Conservation (phyloP, 129 eudicot species). For the Oenanthe sinensis region DNA sequence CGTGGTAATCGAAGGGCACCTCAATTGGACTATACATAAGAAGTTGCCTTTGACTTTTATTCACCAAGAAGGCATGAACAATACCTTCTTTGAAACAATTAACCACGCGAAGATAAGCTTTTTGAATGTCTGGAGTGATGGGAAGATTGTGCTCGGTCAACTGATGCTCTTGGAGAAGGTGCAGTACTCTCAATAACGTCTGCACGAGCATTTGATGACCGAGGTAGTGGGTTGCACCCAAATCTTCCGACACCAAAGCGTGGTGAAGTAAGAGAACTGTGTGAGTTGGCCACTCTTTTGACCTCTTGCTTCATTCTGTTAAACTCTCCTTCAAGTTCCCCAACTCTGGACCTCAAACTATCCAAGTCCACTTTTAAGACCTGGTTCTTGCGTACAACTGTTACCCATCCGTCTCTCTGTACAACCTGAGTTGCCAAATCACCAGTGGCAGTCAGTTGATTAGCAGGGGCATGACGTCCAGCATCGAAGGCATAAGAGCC, state of each 20-base stretch:
- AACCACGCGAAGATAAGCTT: conserved; percentile 26
- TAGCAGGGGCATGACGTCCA: conserved; percentile 44
- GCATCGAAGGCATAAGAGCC: conserved; percentile 36
- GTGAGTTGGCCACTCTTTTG: conserved; percentile 50
- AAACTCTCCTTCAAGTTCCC: conserved; percentile 80
- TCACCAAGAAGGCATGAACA: background rate
- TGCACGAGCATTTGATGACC: conserved; percentile 46
- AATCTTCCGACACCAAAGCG: conserved; percentile 45
- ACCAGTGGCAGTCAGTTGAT: conserved; percentile 24
- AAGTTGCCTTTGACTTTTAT: background rate
- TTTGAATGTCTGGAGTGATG: conserved; percentile 39
- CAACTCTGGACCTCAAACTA: conserved; percentile 58
- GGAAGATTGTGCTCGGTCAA: conserved; percentile 44
- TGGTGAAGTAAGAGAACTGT: conserved; percentile 48
- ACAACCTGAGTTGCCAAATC: conserved; percentile 40
- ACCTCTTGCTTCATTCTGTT: conserved; percentile 54
- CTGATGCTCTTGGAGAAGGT: conserved; percentile 61
- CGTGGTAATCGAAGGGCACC: background rate
- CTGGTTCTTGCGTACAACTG: conserved; percentile 68
- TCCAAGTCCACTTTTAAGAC: conserved; percentile 68
- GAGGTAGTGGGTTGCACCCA: conserved; percentile 56
- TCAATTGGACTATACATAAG: background rate
- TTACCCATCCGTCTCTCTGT: conserved; percentile 86
- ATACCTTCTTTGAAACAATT: background rate
- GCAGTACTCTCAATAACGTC: conserved; percentile 48